Base-by-base conservation (phyloP, 108 stramenopile genomes). In the Nitzschia sp. region DNA sequence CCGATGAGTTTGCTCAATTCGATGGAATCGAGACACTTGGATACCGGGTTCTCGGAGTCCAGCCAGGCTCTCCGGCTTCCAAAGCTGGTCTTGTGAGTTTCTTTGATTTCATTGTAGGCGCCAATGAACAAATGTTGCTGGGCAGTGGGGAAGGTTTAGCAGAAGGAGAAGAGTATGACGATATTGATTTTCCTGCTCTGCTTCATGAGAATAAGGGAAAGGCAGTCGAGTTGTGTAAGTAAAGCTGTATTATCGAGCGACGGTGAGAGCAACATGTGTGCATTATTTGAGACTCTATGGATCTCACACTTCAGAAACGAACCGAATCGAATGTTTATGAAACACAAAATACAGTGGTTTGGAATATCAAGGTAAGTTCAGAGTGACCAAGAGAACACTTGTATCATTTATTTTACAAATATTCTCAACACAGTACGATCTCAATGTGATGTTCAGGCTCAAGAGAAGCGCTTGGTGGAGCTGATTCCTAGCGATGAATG, bases 21-120 rank as follows among this genome's bases (percentile, higher is more conserved):
- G 88, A 92, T 44, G 91, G 91, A 20, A 76, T 85, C 21, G 89
- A 91, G 65, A 89, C 90, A 10, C 67, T 89, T 38, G 97, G 97
- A 41, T 98, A 97, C 63, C 85, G 97, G 9, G 96, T 98, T 9
- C 72, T 98, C 29, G 97, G 96, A 3, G 96, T 98, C 5, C 97
- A 98, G 71, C 91, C 94, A 0, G 84, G 95, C 64, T 85, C 83
- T 39, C 97, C 97, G 7, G 65, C 97, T 14, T 75, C 81, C 24
- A 67, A 80, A 20, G 94, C 92, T 22, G 96, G 97, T n/a, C 77
- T 98, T 0, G 96, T 98, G 3, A 78, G 80, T 43, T 98, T 97
- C 72, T 91, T 98, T 58, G 97, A 97, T 68, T 97, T 98, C 71
- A 81, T 98, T 41, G 95, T 98, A 3, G 94, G 89, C 0, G 87